Evolutionary conservation across 345 rosid species (phyloP).

Genomic region (Clausena lansium): DNA sequence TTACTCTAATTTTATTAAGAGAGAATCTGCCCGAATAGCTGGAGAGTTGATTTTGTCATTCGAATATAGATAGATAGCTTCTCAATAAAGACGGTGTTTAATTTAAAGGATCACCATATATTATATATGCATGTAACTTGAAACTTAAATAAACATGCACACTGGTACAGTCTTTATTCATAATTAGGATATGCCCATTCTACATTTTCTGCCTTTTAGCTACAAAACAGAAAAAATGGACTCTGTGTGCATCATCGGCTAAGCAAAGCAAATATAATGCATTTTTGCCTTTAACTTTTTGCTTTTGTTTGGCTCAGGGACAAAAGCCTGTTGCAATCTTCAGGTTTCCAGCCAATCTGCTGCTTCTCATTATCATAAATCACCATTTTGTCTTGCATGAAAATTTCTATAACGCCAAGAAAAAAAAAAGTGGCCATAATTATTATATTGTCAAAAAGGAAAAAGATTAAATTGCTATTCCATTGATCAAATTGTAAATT

Average conservation of each 20-base stretch:
- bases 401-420: neutral
- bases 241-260: no score
- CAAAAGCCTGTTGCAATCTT: constrained; percentile 58
- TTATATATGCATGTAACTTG: no score
- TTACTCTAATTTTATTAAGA: no score
- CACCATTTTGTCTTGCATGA: constrained; percentile 32
- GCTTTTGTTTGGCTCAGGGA: no score
- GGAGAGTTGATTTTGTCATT: no score
- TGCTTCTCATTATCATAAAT: constrained; percentile 76
- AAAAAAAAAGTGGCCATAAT: neutral
- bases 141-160: neutral
- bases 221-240: no score
- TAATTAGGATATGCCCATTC: neutral
- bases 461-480: neutral
- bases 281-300: no score
- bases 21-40: no score
- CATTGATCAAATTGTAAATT: neutral
- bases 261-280: no score
- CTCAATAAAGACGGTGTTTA: no score
- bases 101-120: no score
- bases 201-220: neutral
- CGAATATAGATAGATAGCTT: no score
- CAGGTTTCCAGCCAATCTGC: constrained; percentile 46
- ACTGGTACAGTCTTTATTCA: neutral
- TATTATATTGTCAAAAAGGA: neutral